Evolutionary conservation across 2,329 filamentous ascomycete species (phyloP).

Genomic region (Fusarium musae): DNA sequence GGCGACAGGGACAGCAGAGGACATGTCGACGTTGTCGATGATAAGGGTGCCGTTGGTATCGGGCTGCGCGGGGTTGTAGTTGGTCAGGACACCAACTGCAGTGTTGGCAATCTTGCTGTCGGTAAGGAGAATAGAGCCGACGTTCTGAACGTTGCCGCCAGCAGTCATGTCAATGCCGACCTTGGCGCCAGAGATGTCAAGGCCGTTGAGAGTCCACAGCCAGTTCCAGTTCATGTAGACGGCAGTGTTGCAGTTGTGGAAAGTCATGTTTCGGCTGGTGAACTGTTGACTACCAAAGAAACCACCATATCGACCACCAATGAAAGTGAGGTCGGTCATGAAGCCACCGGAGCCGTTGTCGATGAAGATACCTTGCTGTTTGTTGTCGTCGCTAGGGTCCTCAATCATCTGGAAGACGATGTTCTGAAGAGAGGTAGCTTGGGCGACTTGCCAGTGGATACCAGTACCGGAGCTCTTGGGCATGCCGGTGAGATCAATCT

Average conservation of each 20-base stretch:
- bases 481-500: slow-evolving; percentile 78
- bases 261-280: slow-evolving; percentile 83
- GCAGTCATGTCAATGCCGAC: slow-evolving; percentile 83
- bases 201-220: slow-evolving; percentile 82
- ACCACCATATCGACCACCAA: slow-evolving; percentile 80
- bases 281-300: slow-evolving; percentile 91
- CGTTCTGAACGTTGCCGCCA: slow-evolving; percentile 72
- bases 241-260: slow-evolving; percentile 84
- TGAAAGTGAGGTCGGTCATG: slow-evolving; percentile 85
- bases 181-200: slow-evolving; percentile 79
- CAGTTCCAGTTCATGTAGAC: slow-evolving; percentile 95
- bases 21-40: slow-evolving; percentile 90
- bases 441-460: slow-evolving; percentile 89
- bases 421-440: slow-evolving; percentile 83
- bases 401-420: slow-evolving; percentile 82
- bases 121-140: slow-evolving; percentile 81
- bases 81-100: slow-evolving; percentile 78
- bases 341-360: slow-evolving; percentile 88
- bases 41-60: slow-evolving; percentile 83
- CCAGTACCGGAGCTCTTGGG: slow-evolving; percentile 71
- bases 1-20: slow-evolving; percentile 71
- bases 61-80: slow-evolving; percentile 71
- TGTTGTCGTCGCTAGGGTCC: slow-evolving; percentile 71
- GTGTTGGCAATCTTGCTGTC: slow-evolving; percentile 85
- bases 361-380: slow-evolving; percentile 83